phyloP scores from a whole-genome alignment of 164 flowering plant genomes.

The Vitis rotundifolia region DNA sequence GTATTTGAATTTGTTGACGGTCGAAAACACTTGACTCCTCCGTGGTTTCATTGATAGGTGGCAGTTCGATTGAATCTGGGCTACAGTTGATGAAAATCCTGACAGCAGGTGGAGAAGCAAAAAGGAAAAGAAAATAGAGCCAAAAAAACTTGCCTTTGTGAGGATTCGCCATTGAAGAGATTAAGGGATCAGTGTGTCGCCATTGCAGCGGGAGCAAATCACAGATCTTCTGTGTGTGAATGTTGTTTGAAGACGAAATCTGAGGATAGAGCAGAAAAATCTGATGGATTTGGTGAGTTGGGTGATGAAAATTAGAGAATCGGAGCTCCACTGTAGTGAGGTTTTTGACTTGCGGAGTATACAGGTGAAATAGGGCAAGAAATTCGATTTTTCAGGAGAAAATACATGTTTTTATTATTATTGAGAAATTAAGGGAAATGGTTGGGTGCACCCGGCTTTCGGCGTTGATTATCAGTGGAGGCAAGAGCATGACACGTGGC shows the following conservation, averaged over 20 bases:
- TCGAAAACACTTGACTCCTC: slow-evolving; percentile 5
- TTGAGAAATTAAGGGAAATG: not conserved
- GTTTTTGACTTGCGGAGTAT: slow-evolving; percentile 14
- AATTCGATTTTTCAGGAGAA: not conserved
- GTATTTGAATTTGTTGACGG: slow-evolving; percentile 48
- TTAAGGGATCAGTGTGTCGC: slow-evolving; percentile 5
- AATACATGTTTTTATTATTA: not conserved
- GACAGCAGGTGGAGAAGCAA: slow-evolving; percentile 11
- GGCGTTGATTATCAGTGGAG: too few relatives aligned
- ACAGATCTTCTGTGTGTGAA: slow-evolving; percentile 16
- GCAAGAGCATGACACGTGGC: too few relatives aligned
- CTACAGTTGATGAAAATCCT: slow-evolving; percentile 14
- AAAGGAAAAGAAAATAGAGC: slow-evolving; percentile 33
- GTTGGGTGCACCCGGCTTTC: too few relatives aligned
- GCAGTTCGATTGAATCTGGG: slow-evolving; percentile 10
- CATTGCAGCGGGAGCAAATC: not conserved
- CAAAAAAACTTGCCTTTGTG: slow-evolving; percentile 44
- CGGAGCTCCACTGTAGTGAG: not conserved
- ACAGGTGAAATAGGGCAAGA: slow-evolving; percentile 15
- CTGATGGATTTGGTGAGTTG: slow-evolving; percentile 12
- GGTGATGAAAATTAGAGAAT: too few relatives aligned
- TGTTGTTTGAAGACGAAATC: not conserved
- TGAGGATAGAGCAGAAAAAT: slow-evolving; percentile 8
- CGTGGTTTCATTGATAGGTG: slow-evolving; percentile 2
- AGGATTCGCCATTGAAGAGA: slow-evolving; percentile 37